Evolutionary conservation across 139 green algal species (phyloP).

Genomic region (Gonium pectorale): DNA sequence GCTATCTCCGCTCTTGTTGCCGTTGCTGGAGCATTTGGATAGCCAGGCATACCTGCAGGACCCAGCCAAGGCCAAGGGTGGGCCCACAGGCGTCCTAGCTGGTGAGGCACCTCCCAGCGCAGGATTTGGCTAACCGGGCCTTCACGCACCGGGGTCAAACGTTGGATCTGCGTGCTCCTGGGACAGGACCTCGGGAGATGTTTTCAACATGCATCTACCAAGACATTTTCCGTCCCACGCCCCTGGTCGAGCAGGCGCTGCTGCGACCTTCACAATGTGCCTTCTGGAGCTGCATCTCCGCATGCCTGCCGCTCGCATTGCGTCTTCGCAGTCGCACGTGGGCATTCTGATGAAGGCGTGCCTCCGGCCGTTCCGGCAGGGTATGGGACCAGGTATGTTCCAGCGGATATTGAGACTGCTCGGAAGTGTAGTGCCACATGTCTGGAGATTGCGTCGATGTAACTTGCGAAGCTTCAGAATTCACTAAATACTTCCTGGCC

Average conservation of each 20-base stretch:
- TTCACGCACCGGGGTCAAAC: background rate
- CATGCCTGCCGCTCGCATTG: constrained; percentile 54
- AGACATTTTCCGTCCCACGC: background rate
- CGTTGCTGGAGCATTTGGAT: constrained; percentile 53
- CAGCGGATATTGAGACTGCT: too few species aligned
- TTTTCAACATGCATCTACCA: too few species aligned
- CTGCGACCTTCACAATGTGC: constrained; percentile 72
- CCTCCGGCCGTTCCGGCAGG: constrained; percentile 42
- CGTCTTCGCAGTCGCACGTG: background rate
- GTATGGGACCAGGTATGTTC: constrained; percentile 20
- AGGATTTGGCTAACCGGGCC: too few species aligned
- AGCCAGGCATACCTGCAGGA: constrained; percentile 54
- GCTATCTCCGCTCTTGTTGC: constrained; percentile 46
- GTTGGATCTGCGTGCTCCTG: too few species aligned
- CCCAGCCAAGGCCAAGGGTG: constrained; percentile 51
- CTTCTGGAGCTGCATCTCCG: constrained; percentile 79
- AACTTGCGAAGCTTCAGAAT: too few species aligned
- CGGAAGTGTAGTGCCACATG: too few species aligned
- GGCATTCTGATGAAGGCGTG: constrained; percentile 70
- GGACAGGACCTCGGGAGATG: too few species aligned
- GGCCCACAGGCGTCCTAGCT: constrained; percentile 40
- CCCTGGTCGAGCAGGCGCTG: constrained; percentile 54
- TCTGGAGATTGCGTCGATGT: too few species aligned
- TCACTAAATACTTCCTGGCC: too few species aligned
- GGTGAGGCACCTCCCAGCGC: too few species aligned